phyloP scores from a whole-genome alignment of 495 filamentous ascomycete genomes.

The Schizothecium vesticola region DNA sequence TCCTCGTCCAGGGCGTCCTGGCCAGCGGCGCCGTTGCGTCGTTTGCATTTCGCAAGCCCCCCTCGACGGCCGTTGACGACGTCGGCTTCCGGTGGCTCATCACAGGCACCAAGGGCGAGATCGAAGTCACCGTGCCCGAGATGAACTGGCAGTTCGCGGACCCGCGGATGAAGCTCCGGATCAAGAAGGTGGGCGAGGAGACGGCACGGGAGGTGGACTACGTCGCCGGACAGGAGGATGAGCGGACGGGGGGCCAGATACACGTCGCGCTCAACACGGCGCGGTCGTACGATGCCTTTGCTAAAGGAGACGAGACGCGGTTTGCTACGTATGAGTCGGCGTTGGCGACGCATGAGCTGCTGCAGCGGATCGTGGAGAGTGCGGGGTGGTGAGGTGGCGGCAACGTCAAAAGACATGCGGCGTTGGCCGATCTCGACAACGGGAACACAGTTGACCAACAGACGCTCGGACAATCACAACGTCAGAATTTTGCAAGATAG shows the following conservation, averaged over 20 bases:
- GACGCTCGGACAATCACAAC: too few species aligned
- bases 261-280: neutral
- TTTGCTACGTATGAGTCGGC: constrained; percentile 3
- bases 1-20: constrained; percentile 41
- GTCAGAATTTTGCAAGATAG: too few species aligned
- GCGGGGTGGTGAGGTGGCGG: too few species aligned
- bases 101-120: constrained; percentile 42
- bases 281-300: neutral
- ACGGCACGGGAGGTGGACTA: neutral
- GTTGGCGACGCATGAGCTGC: neutral
- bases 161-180: neutral
- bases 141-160: constrained; percentile 2
- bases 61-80: constrained; percentile 26
- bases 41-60: constrained; percentile 31
- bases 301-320: neutral
- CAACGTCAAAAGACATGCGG: too few species aligned
- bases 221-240: neutral
- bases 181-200: neutral
- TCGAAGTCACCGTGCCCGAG: constrained; percentile 28
- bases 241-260: neutral
- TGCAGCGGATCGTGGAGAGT: neutral
- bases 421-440: too few species aligned
- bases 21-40: constrained; percentile 31
- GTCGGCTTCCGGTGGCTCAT: constrained; percentile 38
- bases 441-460: too few species aligned